phyloP scores from a whole-genome alignment of 257 asterid genomes.

The Solanum lycopersicoides region DNA sequence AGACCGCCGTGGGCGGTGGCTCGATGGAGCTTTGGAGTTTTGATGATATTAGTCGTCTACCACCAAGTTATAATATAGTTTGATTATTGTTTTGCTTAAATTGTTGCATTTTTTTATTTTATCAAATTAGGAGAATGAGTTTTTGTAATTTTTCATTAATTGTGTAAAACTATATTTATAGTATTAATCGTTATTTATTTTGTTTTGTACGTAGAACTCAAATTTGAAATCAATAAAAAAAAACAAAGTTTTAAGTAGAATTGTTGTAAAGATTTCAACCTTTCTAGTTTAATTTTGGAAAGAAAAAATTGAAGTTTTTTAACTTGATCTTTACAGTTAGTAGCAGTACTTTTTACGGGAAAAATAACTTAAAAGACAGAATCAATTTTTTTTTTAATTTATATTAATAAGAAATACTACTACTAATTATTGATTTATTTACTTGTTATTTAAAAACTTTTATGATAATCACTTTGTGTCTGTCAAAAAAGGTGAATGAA shows the following conservation, averaged over 20 bases:
- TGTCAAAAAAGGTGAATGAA: not conserved
- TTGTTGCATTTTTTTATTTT: not conserved
- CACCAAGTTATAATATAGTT: not conserved
- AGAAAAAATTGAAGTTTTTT: not conserved
- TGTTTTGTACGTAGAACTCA: no score
- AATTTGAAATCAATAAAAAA: no score
- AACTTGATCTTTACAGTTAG: not conserved
- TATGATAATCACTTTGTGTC: not conserved
- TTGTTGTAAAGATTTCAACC: not conserved
- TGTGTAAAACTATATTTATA: not conserved
- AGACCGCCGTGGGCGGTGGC: conserved; percentile 20
- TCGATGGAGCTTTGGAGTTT: conserved; percentile 66
- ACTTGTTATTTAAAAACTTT: not conserved
- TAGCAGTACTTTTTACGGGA: not conserved
- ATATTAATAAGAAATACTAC: not conserved
- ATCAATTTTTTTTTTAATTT: no score
- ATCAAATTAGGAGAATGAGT: not conserved
- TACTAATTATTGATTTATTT: not conserved
- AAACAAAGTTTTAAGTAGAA: not conserved
- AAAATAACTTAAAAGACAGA: not conserved
- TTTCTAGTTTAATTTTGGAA: not conserved
- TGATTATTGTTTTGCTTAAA: not conserved
- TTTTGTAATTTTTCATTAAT: not conserved
- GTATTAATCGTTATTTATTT: no score
- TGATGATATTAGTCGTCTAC: conserved; percentile 26